These are phyloP conservation scores for Pyropia yezoensis DNA, from an alignment of 23 red algal genomes.

Conservation along the genomic window DNA sequence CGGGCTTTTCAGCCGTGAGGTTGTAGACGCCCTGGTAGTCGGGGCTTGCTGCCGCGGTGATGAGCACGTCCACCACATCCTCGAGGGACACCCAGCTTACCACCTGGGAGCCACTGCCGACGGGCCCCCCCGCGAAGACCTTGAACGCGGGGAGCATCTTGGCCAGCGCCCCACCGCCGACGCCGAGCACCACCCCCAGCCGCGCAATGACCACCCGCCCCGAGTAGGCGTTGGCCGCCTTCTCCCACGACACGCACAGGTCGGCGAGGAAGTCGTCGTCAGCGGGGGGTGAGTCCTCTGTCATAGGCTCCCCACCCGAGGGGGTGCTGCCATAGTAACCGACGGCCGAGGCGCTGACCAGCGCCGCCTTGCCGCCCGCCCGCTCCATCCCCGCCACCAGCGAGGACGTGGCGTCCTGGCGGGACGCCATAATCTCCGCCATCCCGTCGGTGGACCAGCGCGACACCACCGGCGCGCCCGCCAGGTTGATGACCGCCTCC, in stretches of 20 bases:
- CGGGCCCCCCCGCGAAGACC: slow-evolving; percentile 65
- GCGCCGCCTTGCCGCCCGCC: slow-evolving; percentile 14
- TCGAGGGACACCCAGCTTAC: slow-evolving; percentile 87
- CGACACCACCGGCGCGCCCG: slow-evolving; percentile 45
- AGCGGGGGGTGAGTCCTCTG: slow-evolving; percentile 48
- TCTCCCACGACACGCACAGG: slow-evolving; percentile 69
- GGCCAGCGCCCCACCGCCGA: slow-evolving; percentile 60
- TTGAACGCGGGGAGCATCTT: slow-evolving; percentile 71
- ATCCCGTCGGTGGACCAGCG: slow-evolving; percentile 49
- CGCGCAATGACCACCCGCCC: slow-evolving; percentile 59
- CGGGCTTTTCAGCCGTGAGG: slow-evolving; percentile 53
- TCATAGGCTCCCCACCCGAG: slow-evolving; percentile 9
- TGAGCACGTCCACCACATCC: slow-evolving; percentile 49
- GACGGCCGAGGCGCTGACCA: slow-evolving; percentile 71
- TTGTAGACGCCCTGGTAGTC: slow-evolving; percentile 77
- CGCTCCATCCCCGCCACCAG: slow-evolving; percentile 26
- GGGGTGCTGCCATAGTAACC: slow-evolving; percentile 78
- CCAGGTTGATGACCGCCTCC: slow-evolving; percentile 87
- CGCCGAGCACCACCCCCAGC: slow-evolving; percentile 73
- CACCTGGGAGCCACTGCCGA: slow-evolving; percentile 77
- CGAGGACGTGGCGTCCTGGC: slow-evolving; percentile 15
- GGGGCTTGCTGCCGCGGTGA: slow-evolving; percentile 11
- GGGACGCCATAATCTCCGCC: slow-evolving; percentile 28
- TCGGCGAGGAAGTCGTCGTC: slow-evolving; percentile 65
- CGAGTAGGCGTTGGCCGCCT: slow-evolving; percentile 19